Evolutionary conservation across 192 early-diverging fungal species (phyloP).

Genomic region (Coemansia aciculifera): DNA sequence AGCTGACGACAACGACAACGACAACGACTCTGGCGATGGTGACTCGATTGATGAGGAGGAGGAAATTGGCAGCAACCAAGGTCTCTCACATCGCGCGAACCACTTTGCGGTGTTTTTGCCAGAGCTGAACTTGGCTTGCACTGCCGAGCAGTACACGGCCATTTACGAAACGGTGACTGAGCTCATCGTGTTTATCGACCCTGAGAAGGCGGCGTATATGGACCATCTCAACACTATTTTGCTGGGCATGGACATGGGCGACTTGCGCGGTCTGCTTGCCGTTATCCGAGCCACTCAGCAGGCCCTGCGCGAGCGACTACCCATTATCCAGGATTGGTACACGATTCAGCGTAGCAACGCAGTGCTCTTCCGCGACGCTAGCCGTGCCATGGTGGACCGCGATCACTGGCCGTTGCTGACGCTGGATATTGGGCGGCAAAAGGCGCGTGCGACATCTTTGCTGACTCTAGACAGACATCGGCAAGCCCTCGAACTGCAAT

Average conservation of each 20-base stretch:
- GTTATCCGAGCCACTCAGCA: conserved; percentile 48
- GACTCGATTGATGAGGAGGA: conserved; percentile 31
- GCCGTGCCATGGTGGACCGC: conserved; percentile 3
- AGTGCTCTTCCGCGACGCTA: conserved; percentile 24
- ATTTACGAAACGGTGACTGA: conserved; percentile 75
- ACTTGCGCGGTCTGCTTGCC: conserved; percentile 57
- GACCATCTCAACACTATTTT: conserved; percentile 75
- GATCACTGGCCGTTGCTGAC: conserved; percentile 5
- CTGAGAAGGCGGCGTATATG: conserved; percentile 68
- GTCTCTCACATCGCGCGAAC: conserved; percentile 64
- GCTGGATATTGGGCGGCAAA: conserved; percentile 15
- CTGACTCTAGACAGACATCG: conserved; percentile 49
- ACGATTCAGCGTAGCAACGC: conserved; percentile 42
- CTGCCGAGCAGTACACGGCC: conserved; percentile 72
- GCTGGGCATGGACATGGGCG: conserved; percentile 76
- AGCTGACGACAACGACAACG: background rate
- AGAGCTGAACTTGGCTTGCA: conserved; percentile 68
- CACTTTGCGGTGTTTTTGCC: conserved; percentile 72
- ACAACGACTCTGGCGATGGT: background rate
- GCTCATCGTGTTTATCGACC: conserved; percentile 81
- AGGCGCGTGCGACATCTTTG: conserved; percentile 31
- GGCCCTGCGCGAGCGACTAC: conserved; percentile 48
- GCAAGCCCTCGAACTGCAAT: conserved; percentile 47
- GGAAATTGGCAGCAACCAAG: conserved; percentile 22
- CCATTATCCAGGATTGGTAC: conserved; percentile 52